Conservation (phyloP, 2,329 filamentous ascomycete genomes). For the Penicillium freii region DNA sequence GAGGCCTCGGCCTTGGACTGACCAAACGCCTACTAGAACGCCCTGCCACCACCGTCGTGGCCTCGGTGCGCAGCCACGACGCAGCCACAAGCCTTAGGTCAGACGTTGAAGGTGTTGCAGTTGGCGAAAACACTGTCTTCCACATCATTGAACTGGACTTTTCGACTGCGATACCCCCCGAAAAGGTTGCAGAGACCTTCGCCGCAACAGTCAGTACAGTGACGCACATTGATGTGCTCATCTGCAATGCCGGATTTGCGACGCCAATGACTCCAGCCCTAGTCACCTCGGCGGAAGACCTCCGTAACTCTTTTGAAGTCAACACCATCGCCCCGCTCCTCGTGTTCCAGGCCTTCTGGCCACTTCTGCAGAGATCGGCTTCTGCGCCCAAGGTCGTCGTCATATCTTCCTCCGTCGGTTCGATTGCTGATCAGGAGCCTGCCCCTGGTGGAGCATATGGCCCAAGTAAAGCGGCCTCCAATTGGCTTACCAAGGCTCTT, state of each 20-base stretch:
- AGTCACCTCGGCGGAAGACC: slow-evolving; percentile 15
- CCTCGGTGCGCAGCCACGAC: slow-evolving; percentile 20
- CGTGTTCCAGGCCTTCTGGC: slow-evolving; percentile 24
- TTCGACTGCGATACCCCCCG: slow-evolving; percentile 12
- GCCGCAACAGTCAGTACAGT: slow-evolving; percentile 22
- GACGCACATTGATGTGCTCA: slow-evolving; percentile 29
- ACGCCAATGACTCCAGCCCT: slow-evolving; percentile 61
- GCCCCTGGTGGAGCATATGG: slow-evolving; percentile 26
- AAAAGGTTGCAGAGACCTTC: slow-evolving; percentile 9
- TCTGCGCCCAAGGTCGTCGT: slow-evolving; percentile 19
- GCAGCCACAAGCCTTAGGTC: slow-evolving; percentile 11
- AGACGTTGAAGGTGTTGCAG: neutral
- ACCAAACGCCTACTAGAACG: slow-evolving; percentile 22
- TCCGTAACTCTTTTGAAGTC: slow-evolving; percentile 19
- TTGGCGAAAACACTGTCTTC: slow-evolving; percentile 13
- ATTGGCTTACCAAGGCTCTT: slow-evolving; percentile 21
- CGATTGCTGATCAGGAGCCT: slow-evolving; percentile 20
- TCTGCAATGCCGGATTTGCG: slow-evolving; percentile 41
- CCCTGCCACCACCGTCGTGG: slow-evolving; percentile 23
- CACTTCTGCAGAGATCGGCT: slow-evolving; percentile 15
- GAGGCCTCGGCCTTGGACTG: slow-evolving; percentile 29
- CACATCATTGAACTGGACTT: slow-evolving; percentile 24
- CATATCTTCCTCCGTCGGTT: slow-evolving; percentile 25
- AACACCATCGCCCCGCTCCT: slow-evolving; percentile 39
- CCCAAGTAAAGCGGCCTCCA: slow-evolving; percentile 23